Base-by-base conservation (phyloP, 768 basidiomycete species). In the Flagelloscypha sp. region DNA sequence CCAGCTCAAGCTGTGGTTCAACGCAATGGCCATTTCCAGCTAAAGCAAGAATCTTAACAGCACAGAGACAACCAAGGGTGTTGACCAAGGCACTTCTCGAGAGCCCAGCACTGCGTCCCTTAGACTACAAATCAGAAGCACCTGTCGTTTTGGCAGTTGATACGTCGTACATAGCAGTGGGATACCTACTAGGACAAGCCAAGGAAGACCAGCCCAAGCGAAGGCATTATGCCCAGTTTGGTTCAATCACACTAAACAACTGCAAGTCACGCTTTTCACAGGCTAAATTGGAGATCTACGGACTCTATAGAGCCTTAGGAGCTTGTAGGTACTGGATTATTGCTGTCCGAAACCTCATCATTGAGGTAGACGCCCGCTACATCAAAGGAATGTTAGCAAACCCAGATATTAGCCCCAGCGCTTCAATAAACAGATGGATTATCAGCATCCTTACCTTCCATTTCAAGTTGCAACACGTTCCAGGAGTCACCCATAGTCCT, bases 261-360 rank as follows among this genome's bases (percentile, higher is more conserved):
- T 16, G 55, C 0, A 58, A 66, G 41, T 36, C 48, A 2, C 18
- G 47, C 0, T 65, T 55, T 38, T 63, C 60, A 1, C 64, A 66
- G 29, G 52, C 61, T 0, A 70, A 72, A 29, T 20, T 55, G 0
- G 63, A 70, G 41, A 35, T 68, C 0, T 68, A 55, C 32, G 59
- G 67, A 0, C 30, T 68, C 0, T 60, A 46, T 29, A 42, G 58
- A 0, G 48, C 57, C 0, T 30, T 49, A 9, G 35, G 33, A n/a
- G 29, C 44, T 0, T 41, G 52, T 23, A 50, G 54, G 19, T 35
- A 52, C 0, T 51, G 52, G 18, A 21, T 62, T 9, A 50, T 63
- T 23, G 55, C 60, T 0, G 16, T 57, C 1, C 33, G 51, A 4
- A 56, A 61, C 9, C 43, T 71, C 0, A 38, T 54, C 0, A 50